Evolutionary conservation across 352 stramenopile species (phyloP).

Genomic region (Hyaloperonospora brassicae): DNA sequence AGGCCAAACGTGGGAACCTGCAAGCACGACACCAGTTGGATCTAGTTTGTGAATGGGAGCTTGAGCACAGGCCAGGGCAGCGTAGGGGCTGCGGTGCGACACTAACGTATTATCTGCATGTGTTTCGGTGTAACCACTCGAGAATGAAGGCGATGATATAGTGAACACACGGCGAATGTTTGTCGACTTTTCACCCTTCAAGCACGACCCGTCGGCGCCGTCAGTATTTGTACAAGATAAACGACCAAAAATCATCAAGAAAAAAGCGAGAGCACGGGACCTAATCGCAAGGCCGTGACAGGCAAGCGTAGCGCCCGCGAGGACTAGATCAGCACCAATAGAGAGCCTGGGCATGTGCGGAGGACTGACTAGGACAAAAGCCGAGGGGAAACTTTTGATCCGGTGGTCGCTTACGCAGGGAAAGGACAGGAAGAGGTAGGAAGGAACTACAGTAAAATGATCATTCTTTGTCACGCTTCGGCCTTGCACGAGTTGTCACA

Average conservation of each 20-base stretch:
- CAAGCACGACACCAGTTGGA: slow-evolving; percentile 19
- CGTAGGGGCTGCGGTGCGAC: slow-evolving; percentile 27
- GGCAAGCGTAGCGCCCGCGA: slow-evolving; percentile 7
- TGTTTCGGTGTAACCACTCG: slow-evolving; percentile 31
- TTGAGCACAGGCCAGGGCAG: slow-evolving; percentile 20
- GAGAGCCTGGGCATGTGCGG: slow-evolving; percentile 19
- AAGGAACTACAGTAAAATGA: slow-evolving; percentile 30
- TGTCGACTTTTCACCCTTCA: slow-evolving; percentile 22
- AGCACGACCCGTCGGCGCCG: slow-evolving; percentile 19
- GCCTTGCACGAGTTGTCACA: slow-evolving; percentile 9
- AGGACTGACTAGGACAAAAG: slow-evolving; percentile 17
- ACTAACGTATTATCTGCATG: slow-evolving; percentile 43
- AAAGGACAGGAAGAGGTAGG: slow-evolving; percentile 25
- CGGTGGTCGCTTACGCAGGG: slow-evolving; percentile 10
- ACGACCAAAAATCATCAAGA: slow-evolving; percentile 29
- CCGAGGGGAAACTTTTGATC: slow-evolving; percentile 31
- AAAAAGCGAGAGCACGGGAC: slow-evolving; percentile 26
- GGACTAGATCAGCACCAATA: slow-evolving; percentile 24
- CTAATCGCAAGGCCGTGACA: slow-evolving; percentile 10
- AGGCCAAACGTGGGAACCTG: slow-evolving; percentile 9
- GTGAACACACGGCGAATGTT: slow-evolving; percentile 4
- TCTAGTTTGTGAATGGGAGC: slow-evolving; percentile 28
- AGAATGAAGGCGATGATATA: slow-evolving; percentile 26
- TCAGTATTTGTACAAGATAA: slow-evolving; percentile 43
- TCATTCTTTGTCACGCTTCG: slow-evolving; percentile 24